phyloP scores from a whole-genome alignment of 2,329 filamentous ascomycete genomes.

The Akanthomyces muscarius region DNA sequence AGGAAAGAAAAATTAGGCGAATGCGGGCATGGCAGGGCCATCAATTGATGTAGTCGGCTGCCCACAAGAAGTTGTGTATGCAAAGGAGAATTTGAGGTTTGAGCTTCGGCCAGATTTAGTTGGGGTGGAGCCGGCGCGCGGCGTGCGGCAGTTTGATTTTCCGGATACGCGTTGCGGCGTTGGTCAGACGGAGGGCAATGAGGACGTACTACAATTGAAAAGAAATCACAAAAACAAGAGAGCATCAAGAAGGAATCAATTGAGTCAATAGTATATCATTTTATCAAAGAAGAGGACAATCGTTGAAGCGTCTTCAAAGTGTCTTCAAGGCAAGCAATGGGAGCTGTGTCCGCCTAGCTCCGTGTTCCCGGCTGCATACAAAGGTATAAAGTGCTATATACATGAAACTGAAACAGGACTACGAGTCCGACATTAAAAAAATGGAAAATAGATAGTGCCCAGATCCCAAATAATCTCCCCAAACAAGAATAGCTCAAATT shows the following conservation, averaged over 20 bases:
- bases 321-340: not conserved
- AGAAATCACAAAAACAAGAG: too few species aligned
- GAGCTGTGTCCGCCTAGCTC: not conserved
- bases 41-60: slow-evolving; percentile 23
- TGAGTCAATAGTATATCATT: not conserved
- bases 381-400: slow-evolving; percentile 1
- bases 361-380: slow-evolving; percentile 2
- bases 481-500: not conserved
- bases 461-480: not conserved
- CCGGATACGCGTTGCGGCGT: not conserved
- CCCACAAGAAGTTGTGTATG: slow-evolving; percentile 14
- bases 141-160: slow-evolving; percentile 14
- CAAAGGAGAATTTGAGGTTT: slow-evolving; percentile 16
- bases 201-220: not conserved
- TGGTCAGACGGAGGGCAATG: too few species aligned
- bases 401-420: not conserved
- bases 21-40: slow-evolving; percentile 22
- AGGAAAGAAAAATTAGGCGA: not conserved
- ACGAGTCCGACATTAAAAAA: slow-evolving; percentile 1
- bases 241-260: not conserved
- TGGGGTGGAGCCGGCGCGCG: not conserved
- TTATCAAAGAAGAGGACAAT: not conserved
- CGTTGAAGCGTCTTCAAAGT: not conserved
- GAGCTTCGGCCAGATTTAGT: slow-evolving; percentile 7
- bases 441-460: not conserved